phyloP scores from a whole-genome alignment of 495 filamentous ascomycete genomes.

The Hypoxylon cercidicola region DNA sequence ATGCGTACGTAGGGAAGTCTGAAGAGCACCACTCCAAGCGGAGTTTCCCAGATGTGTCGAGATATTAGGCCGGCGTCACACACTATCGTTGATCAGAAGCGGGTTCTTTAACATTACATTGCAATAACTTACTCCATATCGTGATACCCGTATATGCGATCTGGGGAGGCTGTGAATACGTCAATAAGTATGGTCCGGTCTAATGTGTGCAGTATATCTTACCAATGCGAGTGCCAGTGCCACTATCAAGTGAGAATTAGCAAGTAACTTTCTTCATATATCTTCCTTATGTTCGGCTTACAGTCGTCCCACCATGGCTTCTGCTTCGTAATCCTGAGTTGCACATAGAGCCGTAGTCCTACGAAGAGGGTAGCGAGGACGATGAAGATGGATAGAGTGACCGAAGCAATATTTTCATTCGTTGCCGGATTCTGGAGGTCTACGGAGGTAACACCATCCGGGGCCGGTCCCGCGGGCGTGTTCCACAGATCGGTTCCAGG shows the following conservation, averaged over 20 bases:
- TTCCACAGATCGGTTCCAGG: conserved; percentile 10
- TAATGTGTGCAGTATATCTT: too few species aligned
- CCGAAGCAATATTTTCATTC: conserved; percentile 3
- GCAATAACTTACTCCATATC: conserved; percentile 7
- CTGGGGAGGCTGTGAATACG: conserved; percentile 2
- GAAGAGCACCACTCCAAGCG: background rate
- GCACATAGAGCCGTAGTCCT: conserved; percentile 4
- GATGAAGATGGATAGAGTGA: conserved; percentile 3
- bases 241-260: too few species aligned
- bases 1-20: conserved; percentile 8
- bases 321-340: background rate
- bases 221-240: too few species aligned
- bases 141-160: conserved; percentile 7
- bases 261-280: too few species aligned
- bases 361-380: conserved; percentile 5
- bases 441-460: background rate
- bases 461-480: background rate
- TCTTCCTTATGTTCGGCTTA: too few species aligned
- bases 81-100: conserved; percentile 1
- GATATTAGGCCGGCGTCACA: conserved; percentile 2
- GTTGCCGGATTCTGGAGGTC: conserved; percentile 5
- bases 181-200: too few species aligned
- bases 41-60: conserved; percentile 11
- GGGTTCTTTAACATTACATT: too few species aligned
- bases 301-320: too few species aligned